Conservation (phyloP, 2,329 filamentous ascomycete genomes). For the Xylariales sp. region DNA sequence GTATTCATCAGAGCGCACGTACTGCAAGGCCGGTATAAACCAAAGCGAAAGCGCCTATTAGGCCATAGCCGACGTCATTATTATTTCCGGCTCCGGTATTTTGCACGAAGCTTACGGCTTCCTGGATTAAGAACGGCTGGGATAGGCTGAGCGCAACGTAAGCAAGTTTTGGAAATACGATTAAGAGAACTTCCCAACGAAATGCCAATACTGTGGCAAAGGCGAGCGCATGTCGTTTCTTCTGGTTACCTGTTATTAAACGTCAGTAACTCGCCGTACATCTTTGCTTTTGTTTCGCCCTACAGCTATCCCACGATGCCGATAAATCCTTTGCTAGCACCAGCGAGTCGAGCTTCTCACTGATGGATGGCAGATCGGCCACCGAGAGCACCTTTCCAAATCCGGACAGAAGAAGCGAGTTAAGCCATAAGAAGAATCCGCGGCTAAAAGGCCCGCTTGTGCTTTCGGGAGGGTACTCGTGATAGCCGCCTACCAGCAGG, state of each 20-base stretch:
- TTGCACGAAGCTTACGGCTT: constrained; percentile 24
- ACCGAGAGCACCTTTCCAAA: constrained; percentile 28
- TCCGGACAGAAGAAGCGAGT: constrained; percentile 27
- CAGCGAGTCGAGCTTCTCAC: constrained; percentile 31
- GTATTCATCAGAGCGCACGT: background rate
- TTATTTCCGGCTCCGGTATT: constrained; percentile 3
- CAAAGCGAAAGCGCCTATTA: constrained; percentile 30
- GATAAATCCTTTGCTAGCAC: constrained; percentile 15
- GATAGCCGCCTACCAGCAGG: constrained; percentile 7
- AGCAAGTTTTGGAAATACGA: constrained; percentile 25
- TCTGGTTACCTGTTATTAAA: constrained; percentile 16
- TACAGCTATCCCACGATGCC: constrained; percentile 23
- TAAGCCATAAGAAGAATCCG: constrained; percentile 31
- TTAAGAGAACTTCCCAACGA: constrained; percentile 19
- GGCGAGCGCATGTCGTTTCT: constrained; percentile 20
- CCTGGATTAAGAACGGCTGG: constrained; percentile 29
- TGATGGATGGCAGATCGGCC: constrained; percentile 28
- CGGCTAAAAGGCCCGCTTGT: constrained; percentile 26
- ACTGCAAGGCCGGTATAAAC: constrained; percentile 34
- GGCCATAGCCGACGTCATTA: constrained; percentile 18
- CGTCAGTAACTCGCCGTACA: constrained; percentile 1
- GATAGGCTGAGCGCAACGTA: constrained; percentile 28
- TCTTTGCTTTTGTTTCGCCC: background rate
- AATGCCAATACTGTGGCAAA: constrained; percentile 25
- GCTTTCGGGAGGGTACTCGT: constrained; percentile 25